These are phyloP conservation scores for Sindora glabra DNA, from an alignment of 306 rosid genomes.

Conservation along the genomic window DNA sequence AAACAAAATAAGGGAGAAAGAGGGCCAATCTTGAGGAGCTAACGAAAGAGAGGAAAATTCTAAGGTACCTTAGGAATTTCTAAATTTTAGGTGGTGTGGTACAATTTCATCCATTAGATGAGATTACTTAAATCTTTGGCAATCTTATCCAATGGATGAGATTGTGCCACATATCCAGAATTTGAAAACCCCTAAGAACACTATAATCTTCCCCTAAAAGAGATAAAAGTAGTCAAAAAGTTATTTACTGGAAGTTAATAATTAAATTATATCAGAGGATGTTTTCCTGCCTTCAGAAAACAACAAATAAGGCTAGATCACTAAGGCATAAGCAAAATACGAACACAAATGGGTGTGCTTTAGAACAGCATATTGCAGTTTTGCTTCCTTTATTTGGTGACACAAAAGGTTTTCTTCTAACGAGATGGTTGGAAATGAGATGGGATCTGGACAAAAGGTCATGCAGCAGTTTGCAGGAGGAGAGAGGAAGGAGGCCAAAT, in stretches of 20 bases:
- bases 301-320: conserved; percentile 8
- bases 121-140: no score
- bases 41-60: no score
- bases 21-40: neutral
- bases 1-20: neutral
- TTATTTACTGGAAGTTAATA: conserved; percentile 17
- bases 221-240: conserved; percentile 24
- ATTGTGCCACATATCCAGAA: no score
- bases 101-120: no score
- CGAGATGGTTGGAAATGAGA: conserved; percentile 45
- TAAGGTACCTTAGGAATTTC: no score
- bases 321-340: conserved; percentile 8
- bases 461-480: conserved; percentile 32
- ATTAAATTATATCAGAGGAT: conserved; percentile 30
- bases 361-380: conserved; percentile 18
- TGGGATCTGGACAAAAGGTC: conserved; percentile 63
- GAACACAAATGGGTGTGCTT: conserved; percentile 29
- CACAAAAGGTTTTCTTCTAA: conserved; percentile 15
- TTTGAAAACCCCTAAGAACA: no score
- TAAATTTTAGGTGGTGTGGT: no score
- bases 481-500: conserved; percentile 22
- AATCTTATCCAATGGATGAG: no score
- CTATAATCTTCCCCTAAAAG: no score
- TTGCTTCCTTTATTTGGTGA: conserved; percentile 31
- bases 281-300: conserved; percentile 20